phyloP scores from a whole-genome alignment of 345 rosid genomes.

The Lumnitzera racemosa region DNA sequence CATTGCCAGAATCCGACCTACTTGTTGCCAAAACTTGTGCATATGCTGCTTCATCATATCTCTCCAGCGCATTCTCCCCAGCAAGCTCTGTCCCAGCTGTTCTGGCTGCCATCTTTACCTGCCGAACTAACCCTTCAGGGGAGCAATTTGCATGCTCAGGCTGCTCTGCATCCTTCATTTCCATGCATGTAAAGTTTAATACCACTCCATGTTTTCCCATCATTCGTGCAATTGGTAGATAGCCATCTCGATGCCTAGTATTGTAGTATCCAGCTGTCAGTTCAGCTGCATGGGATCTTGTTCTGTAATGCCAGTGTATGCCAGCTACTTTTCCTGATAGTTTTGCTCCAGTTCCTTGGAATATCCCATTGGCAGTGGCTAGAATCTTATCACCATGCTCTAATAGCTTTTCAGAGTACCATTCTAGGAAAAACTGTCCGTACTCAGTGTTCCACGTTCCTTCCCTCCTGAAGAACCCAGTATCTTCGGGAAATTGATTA shows the following conservation, averaged over 20 bases:
- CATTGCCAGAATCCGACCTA: constrained; percentile 63
- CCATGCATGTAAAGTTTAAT: constrained; percentile 96
- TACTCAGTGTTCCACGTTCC: constrained; percentile 91
- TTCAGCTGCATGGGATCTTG: constrained; percentile 96
- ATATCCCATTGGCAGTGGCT: constrained; percentile 60
- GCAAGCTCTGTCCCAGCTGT: constrained; percentile 62
- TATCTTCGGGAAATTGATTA: constrained; percentile 80
- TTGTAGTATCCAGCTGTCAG: constrained; percentile 86
- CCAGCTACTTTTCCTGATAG: constrained; percentile 86
- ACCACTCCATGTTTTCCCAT: constrained; percentile 59
- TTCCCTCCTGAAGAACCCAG: constrained; percentile 68
- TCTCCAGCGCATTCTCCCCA: constrained; percentile 86
- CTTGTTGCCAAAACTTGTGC: constrained; percentile 72
- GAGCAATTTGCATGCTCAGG: constrained; percentile 72
- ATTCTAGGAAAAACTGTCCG: constrained; percentile 79
- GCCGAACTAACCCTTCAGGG: constrained; percentile 81
- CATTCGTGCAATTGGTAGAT: constrained; percentile 67
- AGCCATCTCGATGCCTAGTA: constrained; percentile 71
- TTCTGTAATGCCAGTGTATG: constrained; percentile 95
- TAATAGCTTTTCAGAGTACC: constrained; percentile 76
- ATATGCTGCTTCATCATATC: constrained; percentile 68
- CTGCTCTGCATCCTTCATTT: constrained; percentile 77
- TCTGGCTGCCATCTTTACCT: constrained; percentile 69
- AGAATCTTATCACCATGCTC: constrained; percentile 75
- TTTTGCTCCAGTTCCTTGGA: constrained; percentile 58